Evolutionary conservation across 2,329 filamentous ascomycete species (phyloP).

Genomic region (Colletotrichum simmondsii): DNA sequence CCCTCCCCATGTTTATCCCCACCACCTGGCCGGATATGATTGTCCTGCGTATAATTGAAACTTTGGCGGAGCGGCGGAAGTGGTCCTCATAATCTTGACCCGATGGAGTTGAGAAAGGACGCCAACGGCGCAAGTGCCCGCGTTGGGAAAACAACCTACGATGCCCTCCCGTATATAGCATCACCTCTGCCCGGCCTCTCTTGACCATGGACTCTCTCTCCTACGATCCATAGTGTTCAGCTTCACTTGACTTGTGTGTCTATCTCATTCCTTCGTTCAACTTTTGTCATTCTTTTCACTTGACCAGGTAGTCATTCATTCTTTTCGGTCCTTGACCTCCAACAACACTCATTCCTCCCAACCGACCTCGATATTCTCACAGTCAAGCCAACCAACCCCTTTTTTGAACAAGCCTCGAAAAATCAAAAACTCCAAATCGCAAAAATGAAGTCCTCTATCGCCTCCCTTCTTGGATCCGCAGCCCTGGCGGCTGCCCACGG

Average conservation of each 20-base stretch:
- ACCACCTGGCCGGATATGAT: slow-evolving; percentile 26
- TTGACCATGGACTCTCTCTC: background rate
- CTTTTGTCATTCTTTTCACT: slow-evolving; percentile 34
- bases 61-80: slow-evolving; percentile 33
- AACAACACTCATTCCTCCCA: slow-evolving; percentile 20
- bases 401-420: background rate
- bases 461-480: slow-evolving; percentile 43
- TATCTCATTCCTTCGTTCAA: slow-evolving; percentile 34
- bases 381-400: slow-evolving; percentile 17
- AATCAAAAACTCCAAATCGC: slow-evolving; percentile 1
- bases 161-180: slow-evolving; percentile 29
- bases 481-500: slow-evolving; percentile 60
- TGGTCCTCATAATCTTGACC: slow-evolving; percentile 31
- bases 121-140: slow-evolving; percentile 17
- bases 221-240: slow-evolving; percentile 30
- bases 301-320: slow-evolving; percentile 35
- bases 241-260: slow-evolving; percentile 34
- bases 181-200: background rate
- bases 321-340: slow-evolving; percentile 30
- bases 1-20: slow-evolving; percentile 22
- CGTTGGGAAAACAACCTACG: slow-evolving; percentile 16
- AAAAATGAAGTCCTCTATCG: slow-evolving; percentile 37
- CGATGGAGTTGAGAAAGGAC: slow-evolving; percentile 11
- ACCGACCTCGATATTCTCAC: slow-evolving; percentile 27
- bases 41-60: slow-evolving; percentile 33